phyloP scores from a whole-genome alignment of 2,329 filamentous ascomycete genomes.

The Aspergillus sclerotialis region DNA sequence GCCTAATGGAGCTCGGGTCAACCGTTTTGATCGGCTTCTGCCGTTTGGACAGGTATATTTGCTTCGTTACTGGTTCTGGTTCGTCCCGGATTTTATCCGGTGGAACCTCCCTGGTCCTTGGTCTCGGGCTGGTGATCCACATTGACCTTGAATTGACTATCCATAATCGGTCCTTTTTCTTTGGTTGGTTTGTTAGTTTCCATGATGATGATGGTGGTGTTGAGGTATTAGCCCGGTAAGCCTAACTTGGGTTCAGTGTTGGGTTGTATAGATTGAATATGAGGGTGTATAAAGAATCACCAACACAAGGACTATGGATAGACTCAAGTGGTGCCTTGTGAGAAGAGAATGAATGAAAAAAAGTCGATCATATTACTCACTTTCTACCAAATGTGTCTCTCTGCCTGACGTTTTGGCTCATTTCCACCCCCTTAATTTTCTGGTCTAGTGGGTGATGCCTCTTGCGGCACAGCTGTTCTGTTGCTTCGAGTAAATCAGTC shows the following conservation, averaged over 20 bases:
- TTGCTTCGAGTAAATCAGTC: constrained; percentile 14
- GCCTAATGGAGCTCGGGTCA: constrained; percentile 13
- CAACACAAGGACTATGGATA: constrained; percentile 9
- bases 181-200: too few relatives aligned
- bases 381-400: too few relatives aligned
- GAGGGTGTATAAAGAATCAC: constrained; percentile 18
- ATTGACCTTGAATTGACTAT: constrained; percentile 22
- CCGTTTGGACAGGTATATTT: constrained; percentile 10
- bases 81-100: too few relatives aligned
- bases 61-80: constrained; percentile 5
- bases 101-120: too few relatives aligned
- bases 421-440: constrained; percentile 2
- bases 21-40: constrained; percentile 9
- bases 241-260: constrained; percentile 7
- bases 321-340: constrained; percentile 4
- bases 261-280: constrained; percentile 12
- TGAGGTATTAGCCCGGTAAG: too few relatives aligned
- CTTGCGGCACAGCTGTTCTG: constrained; percentile 12
- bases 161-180: too few relatives aligned
- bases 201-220: too few relatives aligned
- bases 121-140: constrained; percentile 24
- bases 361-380: background rate
- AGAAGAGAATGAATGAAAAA: constrained; percentile 3
- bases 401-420: too few relatives aligned
- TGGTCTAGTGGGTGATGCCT: constrained; percentile 10